Evolutionary conservation across 208 protist genomes (phyloP).

Genomic region (Phytomonas serpens): DNA sequence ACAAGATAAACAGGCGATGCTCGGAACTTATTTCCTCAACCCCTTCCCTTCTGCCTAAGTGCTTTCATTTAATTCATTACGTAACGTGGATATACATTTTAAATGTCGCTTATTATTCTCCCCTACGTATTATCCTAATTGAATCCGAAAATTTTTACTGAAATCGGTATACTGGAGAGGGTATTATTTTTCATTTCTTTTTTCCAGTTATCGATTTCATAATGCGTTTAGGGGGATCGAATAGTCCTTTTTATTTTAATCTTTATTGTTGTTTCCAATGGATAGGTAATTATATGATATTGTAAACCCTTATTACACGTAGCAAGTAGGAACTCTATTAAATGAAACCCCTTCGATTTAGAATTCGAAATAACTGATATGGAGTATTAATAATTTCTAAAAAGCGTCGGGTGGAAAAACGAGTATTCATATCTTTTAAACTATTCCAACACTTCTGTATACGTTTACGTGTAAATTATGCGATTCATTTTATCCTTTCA

Average conservation of each 20-base stretch:
- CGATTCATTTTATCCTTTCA: background rate
- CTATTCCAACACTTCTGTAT: background rate
- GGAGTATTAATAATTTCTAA: no score
- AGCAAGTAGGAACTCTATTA: background rate
- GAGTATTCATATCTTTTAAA: background rate
- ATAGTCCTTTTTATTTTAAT: background rate
- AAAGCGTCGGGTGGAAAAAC: background rate
- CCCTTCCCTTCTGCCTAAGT: background rate
- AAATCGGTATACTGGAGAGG: background rate
- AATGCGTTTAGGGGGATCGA: background rate
- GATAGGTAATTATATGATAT: background rate
- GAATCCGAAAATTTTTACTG: background rate
- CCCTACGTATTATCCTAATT: background rate
- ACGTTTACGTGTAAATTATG: background rate
- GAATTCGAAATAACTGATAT: no score
- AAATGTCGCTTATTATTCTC: background rate
- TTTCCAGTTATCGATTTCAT: background rate
- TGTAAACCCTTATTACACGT: background rate
- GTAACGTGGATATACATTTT: background rate
- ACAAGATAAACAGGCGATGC: background rate
- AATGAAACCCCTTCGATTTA: background rate
- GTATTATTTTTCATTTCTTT: background rate
- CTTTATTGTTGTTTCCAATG: background rate
- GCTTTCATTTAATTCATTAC: background rate
- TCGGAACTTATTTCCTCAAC: background rate